Evolutionary conservation across 768 basidiomycete genomes (phyloP).

Genomic region (Rhodotorula graminis): DNA sequence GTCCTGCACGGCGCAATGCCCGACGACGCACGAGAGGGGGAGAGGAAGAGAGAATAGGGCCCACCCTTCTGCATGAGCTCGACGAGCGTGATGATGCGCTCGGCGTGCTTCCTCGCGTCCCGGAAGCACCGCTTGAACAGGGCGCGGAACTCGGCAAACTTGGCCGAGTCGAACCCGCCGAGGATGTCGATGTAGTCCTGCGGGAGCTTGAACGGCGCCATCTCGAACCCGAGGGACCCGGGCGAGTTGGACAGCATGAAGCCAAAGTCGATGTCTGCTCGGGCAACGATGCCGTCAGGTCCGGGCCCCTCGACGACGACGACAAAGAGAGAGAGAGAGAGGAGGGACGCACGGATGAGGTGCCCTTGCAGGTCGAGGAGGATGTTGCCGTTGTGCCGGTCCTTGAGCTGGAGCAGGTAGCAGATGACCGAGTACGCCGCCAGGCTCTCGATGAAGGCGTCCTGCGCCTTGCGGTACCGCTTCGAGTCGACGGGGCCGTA

Average conservation of each 20-base stretch:
- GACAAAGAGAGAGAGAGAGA: background rate
- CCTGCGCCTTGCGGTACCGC: conserved; percentile 81
- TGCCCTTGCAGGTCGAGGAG: conserved; percentile 92
- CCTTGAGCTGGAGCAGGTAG: conserved; percentile 96
- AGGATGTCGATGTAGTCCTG: conserved; percentile 93
- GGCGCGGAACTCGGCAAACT: conserved; percentile 75
- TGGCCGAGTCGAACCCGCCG: conserved; percentile 70
- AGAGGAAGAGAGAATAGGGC: conserved; percentile 13
- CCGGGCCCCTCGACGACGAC: no score
- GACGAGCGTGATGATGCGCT: conserved; percentile 87
- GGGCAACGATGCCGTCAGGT: background rate
- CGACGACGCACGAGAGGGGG: no score
- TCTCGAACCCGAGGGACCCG: conserved; percentile 96
- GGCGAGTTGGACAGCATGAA: conserved; percentile 97
- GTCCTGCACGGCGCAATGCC: no score
- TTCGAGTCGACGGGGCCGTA: conserved; percentile 84
- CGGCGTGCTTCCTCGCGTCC: conserved; percentile 88
- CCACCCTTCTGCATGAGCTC: conserved; percentile 96
- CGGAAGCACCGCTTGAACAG: conserved; percentile 92
- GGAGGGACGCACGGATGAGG: conserved; percentile 58
- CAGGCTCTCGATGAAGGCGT: conserved; percentile 59
- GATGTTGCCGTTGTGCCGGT: conserved; percentile 97
- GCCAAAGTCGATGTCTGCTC: conserved; percentile 83
- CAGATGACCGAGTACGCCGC: conserved; percentile 88
- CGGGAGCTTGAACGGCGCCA: conserved; percentile 96